These are phyloP conservation scores for Saccharomyces hybrid DNA, from an alignment of 1,139 yeast genomes.

Conservation along the genomic window DNA sequence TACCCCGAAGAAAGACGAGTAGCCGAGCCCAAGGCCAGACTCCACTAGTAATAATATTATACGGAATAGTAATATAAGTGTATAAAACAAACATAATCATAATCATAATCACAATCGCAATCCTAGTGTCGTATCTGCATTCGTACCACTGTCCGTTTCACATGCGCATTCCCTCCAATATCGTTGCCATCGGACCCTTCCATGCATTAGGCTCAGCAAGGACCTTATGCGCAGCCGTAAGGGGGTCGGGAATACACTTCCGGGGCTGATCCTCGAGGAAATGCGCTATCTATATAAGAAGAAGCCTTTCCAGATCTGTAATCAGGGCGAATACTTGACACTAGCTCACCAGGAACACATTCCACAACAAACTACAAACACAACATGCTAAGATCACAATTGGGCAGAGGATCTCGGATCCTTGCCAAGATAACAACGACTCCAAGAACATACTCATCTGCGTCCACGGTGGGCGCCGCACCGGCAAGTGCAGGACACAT, in stretches of 20 bases:
- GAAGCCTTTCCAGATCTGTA: neutral
- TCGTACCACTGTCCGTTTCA: too few species aligned
- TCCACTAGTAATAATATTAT: neutral
- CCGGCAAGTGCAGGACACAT: neutral
- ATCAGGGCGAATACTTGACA: neutral
- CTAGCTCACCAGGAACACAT: neutral
- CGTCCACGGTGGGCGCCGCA: neutral
- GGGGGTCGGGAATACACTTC: slow-evolving; percentile 1
- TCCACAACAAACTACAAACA: neutral
- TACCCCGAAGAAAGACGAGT: neutral
- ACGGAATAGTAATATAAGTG: neutral
- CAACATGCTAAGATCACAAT: neutral
- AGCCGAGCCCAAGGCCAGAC: neutral
- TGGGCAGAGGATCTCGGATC: neutral
- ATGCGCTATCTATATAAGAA: neutral
- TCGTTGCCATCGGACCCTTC: neutral
- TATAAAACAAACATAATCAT: neutral
- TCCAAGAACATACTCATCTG: neutral
- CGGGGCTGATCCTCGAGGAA: neutral
- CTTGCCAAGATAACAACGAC: neutral
- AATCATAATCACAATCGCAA: neutral
- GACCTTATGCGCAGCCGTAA: neutral
- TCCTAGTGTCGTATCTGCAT: too few species aligned
- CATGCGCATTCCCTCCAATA: neutral
- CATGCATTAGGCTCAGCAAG: neutral